phyloP scores from a whole-genome alignment of 176 grass and related monocot species.

The Typha latifolia region DNA sequence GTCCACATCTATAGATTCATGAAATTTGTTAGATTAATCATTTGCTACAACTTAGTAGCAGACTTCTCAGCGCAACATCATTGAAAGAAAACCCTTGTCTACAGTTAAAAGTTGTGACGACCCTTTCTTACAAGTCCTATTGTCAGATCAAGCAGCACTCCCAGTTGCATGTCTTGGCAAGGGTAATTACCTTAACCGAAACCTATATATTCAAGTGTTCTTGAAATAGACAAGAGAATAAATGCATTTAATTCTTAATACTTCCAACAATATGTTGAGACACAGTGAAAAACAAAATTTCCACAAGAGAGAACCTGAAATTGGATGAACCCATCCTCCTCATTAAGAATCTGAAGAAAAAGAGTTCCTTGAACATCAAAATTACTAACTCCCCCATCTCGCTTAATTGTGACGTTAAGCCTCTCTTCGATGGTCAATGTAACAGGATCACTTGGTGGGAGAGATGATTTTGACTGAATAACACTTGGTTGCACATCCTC shows the following conservation, averaged over 20 bases:
- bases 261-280: neutral
- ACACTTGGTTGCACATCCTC: slow-evolving; percentile 60
- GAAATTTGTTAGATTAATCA: no score
- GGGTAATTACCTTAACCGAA: no score
- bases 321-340: slow-evolving; percentile 72
- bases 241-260: neutral
- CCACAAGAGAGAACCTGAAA: slow-evolving; percentile 43
- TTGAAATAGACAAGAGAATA: no score
- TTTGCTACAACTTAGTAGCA: no score
- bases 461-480: slow-evolving; percentile 29
- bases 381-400: slow-evolving; percentile 66
- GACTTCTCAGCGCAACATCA: no score
- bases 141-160: no score
- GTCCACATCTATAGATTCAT: neutral
- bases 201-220: no score
- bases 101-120: no score
- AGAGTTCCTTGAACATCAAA: slow-evolving; percentile 84
- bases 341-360: slow-evolving; percentile 74
- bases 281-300: neutral
- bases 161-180: no score
- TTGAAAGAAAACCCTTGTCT: no score
- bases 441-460: slow-evolving; percentile 54
- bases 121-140: no score
- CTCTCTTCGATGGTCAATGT: slow-evolving; percentile 80
- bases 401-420: slow-evolving; percentile 56